Percentiles rank a stretch among this genome's conserved stretches.
phyloP scores from a whole-genome alignment of 1,284 basidiomycete species.

The Lentinula novae-zelandiae region DNA sequence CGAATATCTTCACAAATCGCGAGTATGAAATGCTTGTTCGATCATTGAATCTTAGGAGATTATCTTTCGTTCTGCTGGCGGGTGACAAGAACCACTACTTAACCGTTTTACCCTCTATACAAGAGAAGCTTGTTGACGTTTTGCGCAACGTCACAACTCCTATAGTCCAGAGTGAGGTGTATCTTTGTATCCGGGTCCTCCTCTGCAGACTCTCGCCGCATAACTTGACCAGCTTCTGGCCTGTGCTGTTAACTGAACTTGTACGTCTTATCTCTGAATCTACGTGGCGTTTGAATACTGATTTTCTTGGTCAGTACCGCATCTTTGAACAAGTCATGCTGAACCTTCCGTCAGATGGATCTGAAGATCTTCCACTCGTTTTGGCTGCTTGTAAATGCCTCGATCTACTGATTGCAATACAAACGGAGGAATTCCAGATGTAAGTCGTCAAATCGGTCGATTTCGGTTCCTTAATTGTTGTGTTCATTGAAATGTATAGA shows the following conservation, averaged over 20 bases:
- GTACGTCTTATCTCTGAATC: conserved; percentile 39
- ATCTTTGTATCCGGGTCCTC: conserved; percentile 89
- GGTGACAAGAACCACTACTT: conserved; percentile 91
- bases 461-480: conserved; percentile 2
- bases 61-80: conserved; percentile 83
- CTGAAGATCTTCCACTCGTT: conserved; percentile 80
- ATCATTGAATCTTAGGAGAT: conserved; percentile 84
- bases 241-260: conserved; percentile 90
- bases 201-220: conserved; percentile 90
- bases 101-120: conserved; percentile 86
- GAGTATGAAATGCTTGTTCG: conserved; percentile 91
- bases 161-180: conserved; percentile 90
- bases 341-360: conserved; percentile 68
- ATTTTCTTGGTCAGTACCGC: conserved; percentile 52
- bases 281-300: background rate
- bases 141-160: conserved; percentile 80
- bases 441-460: conserved; percentile 32
- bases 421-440: conserved; percentile 99
- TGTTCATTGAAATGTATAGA: conserved; percentile 36
- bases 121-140: conserved; percentile 96
- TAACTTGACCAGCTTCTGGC: conserved; percentile 96
- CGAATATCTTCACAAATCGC: conserved; percentile 95
- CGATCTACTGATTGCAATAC: conserved; percentile 86
- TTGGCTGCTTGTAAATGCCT: conserved; percentile 92
- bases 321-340: conserved; percentile 67